Conservation (phyloP, 805 yeast genomes). For the Cyberlindnera xylosilytica region DNA sequence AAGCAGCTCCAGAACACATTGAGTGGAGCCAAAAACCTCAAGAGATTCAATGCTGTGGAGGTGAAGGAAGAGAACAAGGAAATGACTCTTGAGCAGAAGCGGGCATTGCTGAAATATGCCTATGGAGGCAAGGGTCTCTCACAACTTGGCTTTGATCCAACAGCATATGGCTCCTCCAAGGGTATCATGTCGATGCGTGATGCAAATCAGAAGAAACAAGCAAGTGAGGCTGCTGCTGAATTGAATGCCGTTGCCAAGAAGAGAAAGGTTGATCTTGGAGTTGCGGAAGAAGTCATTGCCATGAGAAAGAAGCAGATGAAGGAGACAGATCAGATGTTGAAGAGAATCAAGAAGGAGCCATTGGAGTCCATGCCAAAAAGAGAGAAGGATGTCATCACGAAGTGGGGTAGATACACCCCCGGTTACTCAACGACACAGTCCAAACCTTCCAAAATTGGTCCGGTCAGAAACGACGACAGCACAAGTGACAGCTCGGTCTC, state of each 20-base stretch:
- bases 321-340: conserved; percentile 28
- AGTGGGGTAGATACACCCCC: not conserved
- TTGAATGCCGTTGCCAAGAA: conserved; percentile 30
- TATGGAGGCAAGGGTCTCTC: conserved; percentile 38
- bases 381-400: not conserved
- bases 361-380: not conserved
- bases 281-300: conserved; percentile 29
- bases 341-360: conserved; percentile 17
- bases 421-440: too few relatives aligned
- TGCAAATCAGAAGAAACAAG: conserved; percentile 21
- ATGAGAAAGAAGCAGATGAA: conserved; percentile 29
- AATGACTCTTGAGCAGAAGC: conserved; percentile 26
- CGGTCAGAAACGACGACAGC: too few relatives aligned
- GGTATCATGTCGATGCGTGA: conserved; percentile 15
- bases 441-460: too few relatives aligned
- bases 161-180: conserved; percentile 25
- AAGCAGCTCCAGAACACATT: too few relatives aligned
- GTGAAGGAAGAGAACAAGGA: conserved; percentile 7
- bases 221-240: conserved; percentile 25
- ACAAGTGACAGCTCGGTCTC: too few relatives aligned
- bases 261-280: conserved; percentile 31
- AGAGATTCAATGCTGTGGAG: conserved; percentile 12
- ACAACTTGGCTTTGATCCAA: conserved; percentile 53
- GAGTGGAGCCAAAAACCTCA: conserved; percentile 28
- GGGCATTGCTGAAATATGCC: conserved; percentile 34